Evolutionary conservation across 2,329 filamentous ascomycete genomes (phyloP).

Genomic region (Penicillium sp.): DNA sequence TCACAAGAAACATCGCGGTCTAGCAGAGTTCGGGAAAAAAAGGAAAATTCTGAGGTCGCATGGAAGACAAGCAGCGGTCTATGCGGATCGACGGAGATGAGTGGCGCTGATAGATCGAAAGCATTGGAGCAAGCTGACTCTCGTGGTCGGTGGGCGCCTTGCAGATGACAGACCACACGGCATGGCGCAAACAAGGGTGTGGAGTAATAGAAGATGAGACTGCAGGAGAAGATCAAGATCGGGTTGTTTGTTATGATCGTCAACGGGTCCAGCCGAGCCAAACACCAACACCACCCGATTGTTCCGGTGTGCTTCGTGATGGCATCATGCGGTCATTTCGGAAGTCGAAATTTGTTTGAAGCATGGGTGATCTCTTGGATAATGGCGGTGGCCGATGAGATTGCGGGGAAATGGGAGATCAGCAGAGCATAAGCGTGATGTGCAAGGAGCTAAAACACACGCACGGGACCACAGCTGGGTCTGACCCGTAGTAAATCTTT

Average conservation of each 20-base stretch:
- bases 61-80: conserved; percentile 26
- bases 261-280: neutral
- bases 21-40: conserved; percentile 1
- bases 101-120: conserved; percentile 8
- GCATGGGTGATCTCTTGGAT: neutral
- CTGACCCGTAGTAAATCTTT: too few relatives aligned
- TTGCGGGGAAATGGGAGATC: conserved; percentile 21
- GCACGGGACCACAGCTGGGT: too few relatives aligned
- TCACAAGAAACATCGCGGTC: conserved; percentile 9
- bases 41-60: conserved; percentile 11
- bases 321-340: conserved; percentile 20
- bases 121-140: neutral
- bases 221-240: neutral
- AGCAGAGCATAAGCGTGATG: conserved; percentile 6
- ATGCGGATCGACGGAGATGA: conserved; percentile 18
- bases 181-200: conserved; percentile 26
- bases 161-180: conserved; percentile 21
- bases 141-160: neutral
- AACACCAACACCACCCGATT: neutral
- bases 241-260: neutral
- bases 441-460: too few relatives aligned
- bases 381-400: conserved; percentile 2
- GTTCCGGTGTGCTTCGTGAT: conserved; percentile 13
- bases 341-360: conserved; percentile 1
- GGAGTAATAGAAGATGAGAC: conserved; percentile 10